phyloP scores from a whole-genome alignment of 2,329 filamentous ascomycete species.

The Akanthomyces dipterigenus region DNA sequence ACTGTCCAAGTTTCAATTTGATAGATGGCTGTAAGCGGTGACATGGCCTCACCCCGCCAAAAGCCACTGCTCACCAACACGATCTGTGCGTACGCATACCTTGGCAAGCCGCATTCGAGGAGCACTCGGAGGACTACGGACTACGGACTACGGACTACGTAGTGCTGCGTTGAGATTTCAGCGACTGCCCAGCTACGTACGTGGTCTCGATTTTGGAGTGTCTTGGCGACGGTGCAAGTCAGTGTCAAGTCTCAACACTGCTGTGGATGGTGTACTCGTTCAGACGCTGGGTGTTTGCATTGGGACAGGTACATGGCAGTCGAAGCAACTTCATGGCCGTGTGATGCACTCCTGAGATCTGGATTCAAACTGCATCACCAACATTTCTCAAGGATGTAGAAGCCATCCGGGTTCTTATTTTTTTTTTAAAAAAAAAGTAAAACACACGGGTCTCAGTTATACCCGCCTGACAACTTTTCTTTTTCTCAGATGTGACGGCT shows the following conservation, averaged over 20 bases:
- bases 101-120: not conserved
- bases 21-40: not conserved
- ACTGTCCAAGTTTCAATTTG: not conserved
- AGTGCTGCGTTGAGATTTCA: not conserved
- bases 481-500: not conserved
- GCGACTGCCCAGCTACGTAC: not conserved
- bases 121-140: not conserved
- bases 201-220: not conserved
- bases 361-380: not conserved
- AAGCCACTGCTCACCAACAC: not conserved
- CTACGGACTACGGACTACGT: too few species aligned
- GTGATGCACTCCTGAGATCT: not conserved
- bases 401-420: constrained; percentile 5
- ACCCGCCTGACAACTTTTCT: too few species aligned
- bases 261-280: not conserved
- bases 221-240: not conserved
- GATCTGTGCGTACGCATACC: not conserved
- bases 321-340: not conserved
- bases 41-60: not conserved
- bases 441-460: too few species aligned
- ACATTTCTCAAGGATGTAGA: not conserved
- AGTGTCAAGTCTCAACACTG: too few species aligned
- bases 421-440: too few species aligned
- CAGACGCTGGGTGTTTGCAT: too few species aligned
- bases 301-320: not conserved